Evolutionary conservation across 2,329 filamentous ascomycete genomes (phyloP).

Genomic region (Davidsoniella virescens): DNA sequence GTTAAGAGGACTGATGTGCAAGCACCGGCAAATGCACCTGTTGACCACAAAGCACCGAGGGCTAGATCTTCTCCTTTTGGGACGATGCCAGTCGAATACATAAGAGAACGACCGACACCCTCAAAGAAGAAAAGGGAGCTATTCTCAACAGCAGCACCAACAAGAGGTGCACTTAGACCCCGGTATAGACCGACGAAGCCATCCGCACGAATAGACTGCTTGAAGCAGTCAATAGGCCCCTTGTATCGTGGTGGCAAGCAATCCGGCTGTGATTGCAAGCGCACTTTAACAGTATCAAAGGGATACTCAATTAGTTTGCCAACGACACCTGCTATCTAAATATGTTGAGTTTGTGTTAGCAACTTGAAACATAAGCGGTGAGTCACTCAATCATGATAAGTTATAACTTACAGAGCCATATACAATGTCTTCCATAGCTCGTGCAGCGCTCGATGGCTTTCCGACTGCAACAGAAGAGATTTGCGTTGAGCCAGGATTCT

Average conservation of each 20-base stretch:
- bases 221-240: slow-evolving; percentile 86
- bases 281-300: slow-evolving; percentile 96
- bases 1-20: slow-evolving; percentile 85
- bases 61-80: slow-evolving; percentile 45
- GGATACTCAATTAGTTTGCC: slow-evolving; percentile 97
- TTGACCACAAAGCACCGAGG: slow-evolving; percentile 57
- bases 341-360: not conserved
- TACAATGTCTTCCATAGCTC: slow-evolving; percentile 55
- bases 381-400: not conserved
- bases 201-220: slow-evolving; percentile 63
- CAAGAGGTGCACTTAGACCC: slow-evolving; percentile 77
- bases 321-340: slow-evolving; percentile 61
- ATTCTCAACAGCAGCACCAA: slow-evolving; percentile 83
- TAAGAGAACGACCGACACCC: slow-evolving; percentile 49
- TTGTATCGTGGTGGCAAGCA: slow-evolving; percentile 64
- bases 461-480: not conserved
- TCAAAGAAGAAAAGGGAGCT: slow-evolving; percentile 90
- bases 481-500: not conserved
- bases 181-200: slow-evolving; percentile 75
- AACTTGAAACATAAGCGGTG: too few relatives aligned
- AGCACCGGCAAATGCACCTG: slow-evolving; percentile 72
- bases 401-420: slow-evolving; percentile 61
- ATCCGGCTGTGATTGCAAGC: slow-evolving; percentile 88
- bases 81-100: slow-evolving; percentile 37
- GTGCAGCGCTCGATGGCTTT: slow-evolving; percentile 25